Evolutionary conservation across 306 rosid species (phyloP), one percentile per base, ranked within the genome.

Genomic region (Quercus ilex): DNA sequence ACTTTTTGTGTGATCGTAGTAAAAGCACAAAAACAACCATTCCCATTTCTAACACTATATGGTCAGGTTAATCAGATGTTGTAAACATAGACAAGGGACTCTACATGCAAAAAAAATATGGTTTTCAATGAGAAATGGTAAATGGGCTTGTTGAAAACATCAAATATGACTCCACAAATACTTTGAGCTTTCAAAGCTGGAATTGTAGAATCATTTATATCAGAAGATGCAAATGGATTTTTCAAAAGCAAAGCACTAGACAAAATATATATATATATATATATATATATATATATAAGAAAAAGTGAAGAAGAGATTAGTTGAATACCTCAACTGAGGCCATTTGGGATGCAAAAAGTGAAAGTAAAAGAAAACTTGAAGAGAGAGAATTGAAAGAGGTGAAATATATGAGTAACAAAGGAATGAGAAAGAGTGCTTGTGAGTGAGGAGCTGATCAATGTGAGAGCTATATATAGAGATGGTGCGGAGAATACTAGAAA

Each of bases 301-400:
- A 77, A 69, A 20, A 55, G 59, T 12, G 35, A 84, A 79, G 78
- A 26, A 55, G 74, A 71, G 75, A 25, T 53, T 49, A 49, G 8
- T 74, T 71, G 85, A 81, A 86, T 92, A 95, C 99, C 99, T 95
- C 98, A 84, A 73, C 91, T 60, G 83, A 70, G 93, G 99, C 97
- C 98, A 95, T 95, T 87, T 82, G 86, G 88, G 78, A 55, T 63
- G 71, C 35, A 71, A 78, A 12, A 49, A 49, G 53, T 49, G 53
- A 49, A 76, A 72, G 31, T 69, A 58, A 71, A 83, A 74, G 17
- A 82, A 68, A 76, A 55, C 33, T 43, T 65, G 63, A 59, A 23
- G 38, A 79, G 77, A 55, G 77, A 59, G 33, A 70, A 41, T 12
- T 25, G 67, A 43, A 20, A 75, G 13, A 23, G 68, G 69, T 43